Evolutionary conservation across 257 asterid genomes (phyloP).

Genomic region (Petrea volubilis): DNA sequence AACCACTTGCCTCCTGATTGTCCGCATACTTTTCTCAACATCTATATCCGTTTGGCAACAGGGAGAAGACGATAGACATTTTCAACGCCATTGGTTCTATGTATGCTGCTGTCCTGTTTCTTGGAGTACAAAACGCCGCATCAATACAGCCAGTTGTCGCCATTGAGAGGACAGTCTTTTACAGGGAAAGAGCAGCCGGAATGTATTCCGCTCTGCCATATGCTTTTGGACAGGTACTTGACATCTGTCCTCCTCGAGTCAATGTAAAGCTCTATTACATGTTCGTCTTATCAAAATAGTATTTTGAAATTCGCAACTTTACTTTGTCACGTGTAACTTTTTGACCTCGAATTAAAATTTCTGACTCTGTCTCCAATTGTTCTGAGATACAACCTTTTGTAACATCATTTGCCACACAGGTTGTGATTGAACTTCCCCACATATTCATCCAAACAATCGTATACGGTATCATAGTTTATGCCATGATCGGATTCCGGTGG

Average conservation of each 20-base stretch:
- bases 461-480: constrained; percentile 65
- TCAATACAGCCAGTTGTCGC: constrained; percentile 85
- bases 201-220: constrained; percentile 88
- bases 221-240: constrained; percentile 86
- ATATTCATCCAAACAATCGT: constrained; percentile 54
- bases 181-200: constrained; percentile 91
- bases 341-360: too few relatives aligned
- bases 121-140: constrained; percentile 68
- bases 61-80: constrained; percentile 62
- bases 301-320: too few relatives aligned
- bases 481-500: constrained; percentile 89
- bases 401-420: constrained; percentile 32
- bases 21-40: not conserved
- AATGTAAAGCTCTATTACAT: too few relatives aligned
- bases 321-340: too few relatives aligned
- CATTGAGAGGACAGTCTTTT: constrained; percentile 76
- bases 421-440: constrained; percentile 68
- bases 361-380: too few relatives aligned
- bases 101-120: constrained; percentile 68
- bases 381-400: too few relatives aligned
- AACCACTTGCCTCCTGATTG: not conserved
- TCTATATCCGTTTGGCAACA: too few relatives aligned
- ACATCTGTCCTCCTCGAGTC: too few relatives aligned
- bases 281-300: too few relatives aligned
- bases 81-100: constrained; percentile 90